Conservation (phyloP, 805 yeast species). For the Teunomyces atbi region DNA sequence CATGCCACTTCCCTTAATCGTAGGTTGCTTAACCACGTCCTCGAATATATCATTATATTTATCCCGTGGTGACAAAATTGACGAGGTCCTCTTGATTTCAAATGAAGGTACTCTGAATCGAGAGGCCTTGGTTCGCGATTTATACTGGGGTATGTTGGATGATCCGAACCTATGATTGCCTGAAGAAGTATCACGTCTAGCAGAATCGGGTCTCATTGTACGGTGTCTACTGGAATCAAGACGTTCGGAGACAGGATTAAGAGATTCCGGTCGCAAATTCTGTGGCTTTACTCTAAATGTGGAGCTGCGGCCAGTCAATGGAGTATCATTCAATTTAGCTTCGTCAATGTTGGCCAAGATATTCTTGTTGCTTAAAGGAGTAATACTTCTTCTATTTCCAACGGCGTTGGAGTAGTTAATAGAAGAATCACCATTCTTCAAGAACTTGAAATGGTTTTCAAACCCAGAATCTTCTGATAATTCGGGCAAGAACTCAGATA, state of each 20-base stretch:
- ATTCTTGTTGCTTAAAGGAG: constrained; percentile 29
- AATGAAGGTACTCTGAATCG: constrained; percentile 42
- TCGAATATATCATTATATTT: constrained; percentile 40
- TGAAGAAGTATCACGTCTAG: not conserved
- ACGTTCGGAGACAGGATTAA: not conserved
- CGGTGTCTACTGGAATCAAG: not conserved
- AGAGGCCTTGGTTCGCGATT: constrained; percentile 15
- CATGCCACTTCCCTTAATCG: constrained; percentile 46
- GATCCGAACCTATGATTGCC: not conserved
- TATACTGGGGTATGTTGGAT: not conserved
- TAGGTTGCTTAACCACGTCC: constrained; percentile 25
- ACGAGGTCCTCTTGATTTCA: constrained; percentile 37
- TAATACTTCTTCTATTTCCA: constrained; percentile 20
- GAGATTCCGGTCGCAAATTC: constrained; percentile 1
- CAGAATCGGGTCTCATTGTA: constrained; percentile 2
- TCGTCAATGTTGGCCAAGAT: constrained; percentile 25
- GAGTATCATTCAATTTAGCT: constrained; percentile 16
- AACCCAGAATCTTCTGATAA: constrained; percentile 49
- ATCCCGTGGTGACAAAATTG: constrained; percentile 36
- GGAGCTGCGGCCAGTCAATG: constrained; percentile 7
- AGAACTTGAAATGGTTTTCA: constrained; percentile 41
- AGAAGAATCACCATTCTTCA: constrained; percentile 18
- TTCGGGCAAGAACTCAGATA: constrained; percentile 46
- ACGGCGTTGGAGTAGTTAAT: constrained; percentile 14
- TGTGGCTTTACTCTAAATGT: constrained; percentile 1